These are phyloP conservation scores for Alternaria gaisen DNA, from an alignment of 2,329 filamentous ascomycete species.

Conservation along the genomic window DNA sequence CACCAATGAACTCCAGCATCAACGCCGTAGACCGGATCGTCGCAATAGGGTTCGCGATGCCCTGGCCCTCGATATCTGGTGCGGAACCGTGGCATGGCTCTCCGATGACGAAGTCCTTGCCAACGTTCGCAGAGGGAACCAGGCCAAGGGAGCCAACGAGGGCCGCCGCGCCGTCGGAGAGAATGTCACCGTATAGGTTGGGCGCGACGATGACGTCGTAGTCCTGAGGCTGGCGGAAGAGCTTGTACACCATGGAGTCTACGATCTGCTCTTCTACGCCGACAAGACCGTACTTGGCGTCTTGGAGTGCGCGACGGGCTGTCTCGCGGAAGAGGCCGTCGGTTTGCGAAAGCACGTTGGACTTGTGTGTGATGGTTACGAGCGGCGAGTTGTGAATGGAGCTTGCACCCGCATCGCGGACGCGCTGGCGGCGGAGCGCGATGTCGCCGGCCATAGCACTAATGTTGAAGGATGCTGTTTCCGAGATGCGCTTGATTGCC, in stretches of 20 bases:
- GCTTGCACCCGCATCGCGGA: constrained; percentile 67
- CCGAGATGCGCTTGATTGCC: constrained; percentile 96
- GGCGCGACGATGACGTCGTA: constrained; percentile 99
- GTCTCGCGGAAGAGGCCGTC: constrained; percentile 93
- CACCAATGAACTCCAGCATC: constrained; percentile 95
- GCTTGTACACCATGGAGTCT: constrained; percentile 99
- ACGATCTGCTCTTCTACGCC: constrained; percentile 96
- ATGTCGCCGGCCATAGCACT: constrained; percentile 95
- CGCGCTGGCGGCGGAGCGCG: constrained; percentile 83
- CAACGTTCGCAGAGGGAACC: constrained; percentile 94
- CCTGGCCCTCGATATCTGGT: constrained; percentile 91
- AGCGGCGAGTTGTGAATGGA: constrained; percentile 74
- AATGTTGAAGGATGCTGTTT: constrained; percentile 85
- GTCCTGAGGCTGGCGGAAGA: constrained; percentile 92
- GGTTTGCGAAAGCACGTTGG: constrained; percentile 94
- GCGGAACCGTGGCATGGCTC: constrained; percentile 98
- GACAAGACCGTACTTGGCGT: constrained; percentile 68
- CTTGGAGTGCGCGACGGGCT: constrained; percentile 75
- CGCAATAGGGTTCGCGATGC: constrained; percentile 95
- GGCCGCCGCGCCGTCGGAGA: constrained; percentile 93
- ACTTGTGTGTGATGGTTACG: constrained; percentile 98
- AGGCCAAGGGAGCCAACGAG: constrained; percentile 91
- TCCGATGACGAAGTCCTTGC: constrained; percentile 92
- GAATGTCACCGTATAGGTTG: constrained; percentile 96
- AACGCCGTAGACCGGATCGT: constrained; percentile 89